These are phyloP conservation scores for Cadophora gregata DNA, from an alignment of 2,329 filamentous ascomycete species.

Conservation along the genomic window DNA sequence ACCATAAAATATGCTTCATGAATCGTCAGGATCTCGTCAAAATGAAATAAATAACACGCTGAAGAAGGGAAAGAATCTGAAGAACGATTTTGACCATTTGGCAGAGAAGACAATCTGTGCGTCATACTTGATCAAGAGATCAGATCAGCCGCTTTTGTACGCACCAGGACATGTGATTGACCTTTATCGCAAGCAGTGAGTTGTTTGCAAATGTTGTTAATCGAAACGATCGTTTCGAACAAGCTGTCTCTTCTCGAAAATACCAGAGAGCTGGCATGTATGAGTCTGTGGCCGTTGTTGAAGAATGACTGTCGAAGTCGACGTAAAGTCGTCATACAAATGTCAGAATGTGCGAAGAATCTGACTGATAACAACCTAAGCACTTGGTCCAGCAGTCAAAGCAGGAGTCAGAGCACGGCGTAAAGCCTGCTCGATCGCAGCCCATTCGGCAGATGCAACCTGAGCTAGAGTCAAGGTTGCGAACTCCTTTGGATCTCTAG, in stretches of 20 bases:
- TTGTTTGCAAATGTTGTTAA: constrained; percentile 7
- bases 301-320: constrained; percentile 7
- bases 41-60: neutral
- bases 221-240: constrained; percentile 13
- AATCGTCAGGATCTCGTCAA: constrained; percentile 26
- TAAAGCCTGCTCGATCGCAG: constrained; percentile 56
- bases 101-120: constrained; percentile 15
- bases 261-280: neutral
- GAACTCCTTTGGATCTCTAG: constrained; percentile 41
- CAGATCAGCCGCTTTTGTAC: constrained; percentile 5
- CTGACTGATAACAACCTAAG: neutral
- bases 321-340: constrained; percentile 8
- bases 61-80: neutral
- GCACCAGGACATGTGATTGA: constrained; percentile 14
- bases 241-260: neutral
- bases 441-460: constrained; percentile 54
- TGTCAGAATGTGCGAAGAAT: neutral
- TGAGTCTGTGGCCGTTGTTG: constrained; percentile 10
- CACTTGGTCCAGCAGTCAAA: constrained; percentile 17
- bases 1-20: constrained; percentile 29
- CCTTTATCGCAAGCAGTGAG: constrained; percentile 15
- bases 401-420: constrained; percentile 38
- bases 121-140: neutral
- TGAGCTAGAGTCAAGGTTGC: constrained; percentile 53
- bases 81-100: neutral